Evolutionary conservation across 2,329 filamentous ascomycete genomes (phyloP).

Genomic region (Penicillium sp.): DNA sequence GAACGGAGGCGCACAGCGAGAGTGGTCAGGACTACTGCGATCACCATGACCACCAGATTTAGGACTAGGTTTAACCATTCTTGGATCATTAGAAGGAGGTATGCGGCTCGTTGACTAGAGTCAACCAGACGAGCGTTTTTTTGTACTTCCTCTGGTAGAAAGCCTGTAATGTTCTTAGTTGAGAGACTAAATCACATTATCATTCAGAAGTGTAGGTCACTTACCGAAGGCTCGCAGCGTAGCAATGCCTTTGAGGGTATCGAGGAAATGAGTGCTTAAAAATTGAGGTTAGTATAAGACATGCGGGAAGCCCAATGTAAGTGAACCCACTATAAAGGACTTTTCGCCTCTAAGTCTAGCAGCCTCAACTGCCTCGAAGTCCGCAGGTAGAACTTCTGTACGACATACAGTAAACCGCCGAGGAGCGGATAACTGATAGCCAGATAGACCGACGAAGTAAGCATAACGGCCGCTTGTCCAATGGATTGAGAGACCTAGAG

Average conservation of each 20-base stretch:
- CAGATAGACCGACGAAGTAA: constrained; percentile 26
- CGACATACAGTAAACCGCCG: not conserved
- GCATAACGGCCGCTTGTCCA: constrained; percentile 25
- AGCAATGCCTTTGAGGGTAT: not conserved
- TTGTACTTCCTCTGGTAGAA: not conserved
- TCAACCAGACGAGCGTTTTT: constrained; percentile 34
- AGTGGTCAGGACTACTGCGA: constrained; percentile 39
- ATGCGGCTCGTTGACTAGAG: constrained; percentile 35
- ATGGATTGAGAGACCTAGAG: constrained; percentile 19
- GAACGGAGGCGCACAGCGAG: constrained; percentile 35
- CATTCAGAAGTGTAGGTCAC: not conserved
- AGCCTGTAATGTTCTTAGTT: not conserved
- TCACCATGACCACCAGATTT: constrained; percentile 38
- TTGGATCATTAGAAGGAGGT: constrained; percentile 36
- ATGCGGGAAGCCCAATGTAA: no score
- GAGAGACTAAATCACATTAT: no score
- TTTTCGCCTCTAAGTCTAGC: constrained; percentile 3
- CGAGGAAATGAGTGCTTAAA: not conserved
- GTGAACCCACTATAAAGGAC: not conserved
- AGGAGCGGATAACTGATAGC: constrained; percentile 18
- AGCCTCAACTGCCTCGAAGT: constrained; percentile 2
- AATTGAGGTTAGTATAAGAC: no score
- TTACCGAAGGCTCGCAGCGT: constrained; percentile 1
- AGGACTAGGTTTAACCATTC: constrained; percentile 42
- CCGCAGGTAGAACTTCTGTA: constrained; percentile 2